Evolutionary conservation across 1,284 basidiomycete species (phyloP).

Genomic region (Blastosporella zonata): DNA sequence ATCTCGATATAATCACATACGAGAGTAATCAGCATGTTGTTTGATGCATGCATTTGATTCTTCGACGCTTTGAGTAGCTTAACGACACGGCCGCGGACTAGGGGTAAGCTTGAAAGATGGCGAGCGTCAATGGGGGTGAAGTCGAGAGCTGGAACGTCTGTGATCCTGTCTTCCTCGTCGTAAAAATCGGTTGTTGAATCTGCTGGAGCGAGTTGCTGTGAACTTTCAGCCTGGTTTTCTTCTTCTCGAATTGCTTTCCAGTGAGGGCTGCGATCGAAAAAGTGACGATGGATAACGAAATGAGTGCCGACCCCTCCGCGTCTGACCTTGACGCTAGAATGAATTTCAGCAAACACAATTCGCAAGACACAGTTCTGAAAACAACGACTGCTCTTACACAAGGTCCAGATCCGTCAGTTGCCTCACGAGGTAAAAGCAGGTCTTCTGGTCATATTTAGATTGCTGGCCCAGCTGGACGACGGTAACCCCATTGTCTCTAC

Average conservation of each 20-base stretch:
- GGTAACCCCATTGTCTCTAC: conserved; percentile 73
- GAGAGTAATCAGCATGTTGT: conserved; percentile 67
- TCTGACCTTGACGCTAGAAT: conserved; percentile 63
- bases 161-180: conserved; percentile 34
- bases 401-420: conserved; percentile 70
- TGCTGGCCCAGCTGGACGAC: conserved; percentile 74
- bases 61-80: conserved; percentile 67
- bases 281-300: conserved; percentile 74
- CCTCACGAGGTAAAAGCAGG: conserved; percentile 81
- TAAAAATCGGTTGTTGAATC: conserved; percentile 29
- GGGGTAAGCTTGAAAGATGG: conserved; percentile 68
- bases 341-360: conserved; percentile 3
- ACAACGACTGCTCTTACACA: conserved; percentile 49
- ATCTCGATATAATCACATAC: conserved; percentile 38
- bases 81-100: conserved; percentile 63
- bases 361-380: too few relatives aligned
- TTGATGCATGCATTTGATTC: conserved; percentile 63
- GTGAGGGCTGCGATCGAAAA: conserved; percentile 64
- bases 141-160: conserved; percentile 32
- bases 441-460: conserved; percentile 87
- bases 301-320: conserved; percentile 75
- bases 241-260: conserved; percentile 74
- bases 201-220: conserved; percentile 31
- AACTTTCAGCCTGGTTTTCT: conserved; percentile 45
- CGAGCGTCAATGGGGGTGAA: conserved; percentile 75